Evolutionary conservation across 176 grass and related monocot species (phyloP).

Genomic region (Bromus sterilis): DNA sequence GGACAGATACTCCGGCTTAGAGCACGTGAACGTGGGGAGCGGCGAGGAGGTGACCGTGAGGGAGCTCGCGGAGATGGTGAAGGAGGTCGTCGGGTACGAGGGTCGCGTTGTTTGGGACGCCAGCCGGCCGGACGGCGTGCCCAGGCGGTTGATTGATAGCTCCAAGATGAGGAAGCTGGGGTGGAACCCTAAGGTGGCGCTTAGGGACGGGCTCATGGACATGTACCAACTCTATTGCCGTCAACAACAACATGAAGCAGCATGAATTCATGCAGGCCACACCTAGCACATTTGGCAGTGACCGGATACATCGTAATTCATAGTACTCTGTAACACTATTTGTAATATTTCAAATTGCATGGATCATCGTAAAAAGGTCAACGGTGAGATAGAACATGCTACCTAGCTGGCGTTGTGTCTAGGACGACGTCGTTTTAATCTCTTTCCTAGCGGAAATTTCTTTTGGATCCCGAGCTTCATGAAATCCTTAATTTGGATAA

Average conservation of each 20-base stretch:
- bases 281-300: too few relatives aligned
- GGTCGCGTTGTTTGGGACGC: conserved; percentile 49
- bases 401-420: too few relatives aligned
- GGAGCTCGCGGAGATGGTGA: conserved; percentile 49
- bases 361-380: too few relatives aligned
- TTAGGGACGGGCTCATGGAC: not conserved
- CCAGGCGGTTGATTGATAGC: conserved; percentile 55
- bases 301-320: too few relatives aligned
- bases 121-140: conserved; percentile 42
- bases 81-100: conserved; percentile 52
- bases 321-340: too few relatives aligned
- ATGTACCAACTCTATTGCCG: not conserved
- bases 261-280: too few relatives aligned
- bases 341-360: too few relatives aligned
- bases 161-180: conserved; percentile 48
- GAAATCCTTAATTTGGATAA: too few relatives aligned
- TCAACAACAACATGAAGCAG: not conserved
- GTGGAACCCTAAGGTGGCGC: conserved; percentile 46
- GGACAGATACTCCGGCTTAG: conserved; percentile 26
- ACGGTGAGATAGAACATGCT: too few relatives aligned
- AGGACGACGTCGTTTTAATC: too few relatives aligned
- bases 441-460: too few relatives aligned
- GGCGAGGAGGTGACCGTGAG: conserved; percentile 25
- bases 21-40: conserved; percentile 35
- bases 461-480: too few relatives aligned